These are phyloP conservation scores for Blastocladiella britannica DNA, from an alignment of 192 early-diverging fungal species.

Conservation along the genomic window DNA sequence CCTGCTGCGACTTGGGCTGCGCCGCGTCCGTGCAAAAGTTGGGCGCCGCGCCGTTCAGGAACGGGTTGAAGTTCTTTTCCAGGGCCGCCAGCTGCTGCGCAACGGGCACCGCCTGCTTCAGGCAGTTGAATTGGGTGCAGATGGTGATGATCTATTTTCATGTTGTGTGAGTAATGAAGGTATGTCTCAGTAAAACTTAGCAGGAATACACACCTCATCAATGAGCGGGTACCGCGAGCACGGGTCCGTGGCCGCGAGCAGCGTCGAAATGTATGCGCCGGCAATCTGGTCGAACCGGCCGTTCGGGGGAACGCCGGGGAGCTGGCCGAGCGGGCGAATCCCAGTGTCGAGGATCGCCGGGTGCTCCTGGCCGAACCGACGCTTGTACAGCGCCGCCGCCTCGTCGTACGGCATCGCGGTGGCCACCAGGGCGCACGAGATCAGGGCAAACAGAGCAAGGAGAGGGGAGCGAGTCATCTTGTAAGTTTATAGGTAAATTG, in stretches of 20 bases:
- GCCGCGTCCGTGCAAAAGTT: background rate
- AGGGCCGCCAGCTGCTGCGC: background rate
- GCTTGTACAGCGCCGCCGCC: background rate
- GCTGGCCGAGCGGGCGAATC: background rate
- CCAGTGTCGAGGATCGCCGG: background rate
- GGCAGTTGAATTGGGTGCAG: background rate
- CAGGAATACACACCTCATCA: background rate
- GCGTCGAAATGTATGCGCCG: background rate
- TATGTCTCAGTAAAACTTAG: too few relatives aligned
- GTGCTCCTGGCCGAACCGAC: background rate
- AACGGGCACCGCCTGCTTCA: background rate
- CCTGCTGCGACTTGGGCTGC: background rate
- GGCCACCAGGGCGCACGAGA: background rate
- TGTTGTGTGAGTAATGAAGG: too few relatives aligned
- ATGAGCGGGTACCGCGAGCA: background rate
- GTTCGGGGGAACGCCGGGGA: background rate
- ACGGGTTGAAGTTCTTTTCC: background rate
- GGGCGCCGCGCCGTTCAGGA: background rate
- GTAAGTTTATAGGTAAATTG: too few relatives aligned
- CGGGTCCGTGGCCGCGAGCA: background rate
- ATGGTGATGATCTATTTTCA: too few relatives aligned
- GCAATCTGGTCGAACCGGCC: constrained; percentile 1
- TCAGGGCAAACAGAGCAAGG: background rate
- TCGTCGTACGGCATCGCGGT: background rate
- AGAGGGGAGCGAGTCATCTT: too few relatives aligned